Evolutionary conservation across 2,329 filamentous ascomycete species (phyloP).

Genomic region (Aspergillus ustus): DNA sequence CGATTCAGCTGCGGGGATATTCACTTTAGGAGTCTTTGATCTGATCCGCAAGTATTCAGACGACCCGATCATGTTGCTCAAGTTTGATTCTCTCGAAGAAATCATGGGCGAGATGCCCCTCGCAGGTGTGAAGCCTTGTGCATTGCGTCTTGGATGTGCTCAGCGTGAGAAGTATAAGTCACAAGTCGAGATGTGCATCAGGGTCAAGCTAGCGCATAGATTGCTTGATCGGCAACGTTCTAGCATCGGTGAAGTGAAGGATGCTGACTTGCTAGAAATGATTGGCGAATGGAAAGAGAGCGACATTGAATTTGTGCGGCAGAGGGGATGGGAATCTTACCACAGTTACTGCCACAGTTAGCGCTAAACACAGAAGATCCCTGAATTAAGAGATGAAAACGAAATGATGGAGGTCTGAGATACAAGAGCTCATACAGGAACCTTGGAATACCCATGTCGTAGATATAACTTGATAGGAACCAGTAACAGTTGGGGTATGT

Average conservation of each 20-base stretch:
- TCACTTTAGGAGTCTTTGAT: neutral
- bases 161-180: neutral
- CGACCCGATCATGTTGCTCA: neutral
- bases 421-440: no score
- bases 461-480: no score
- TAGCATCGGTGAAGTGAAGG: no score
- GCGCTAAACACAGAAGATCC: no score
- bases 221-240: neutral
- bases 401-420: no score
- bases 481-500: no score
- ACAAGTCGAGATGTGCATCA: neutral
- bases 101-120: neutral
- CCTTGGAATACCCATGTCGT: no score
- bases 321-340: neutral
- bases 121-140: neutral
- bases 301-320: neutral
- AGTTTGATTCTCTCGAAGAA: neutral
- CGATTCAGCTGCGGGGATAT: neutral
- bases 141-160: neutral
- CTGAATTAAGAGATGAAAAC: no score
- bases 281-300: neutral
- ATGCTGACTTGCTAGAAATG: neutral
- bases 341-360: no score
- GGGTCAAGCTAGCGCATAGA: neutral
- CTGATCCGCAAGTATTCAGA: neutral